phyloP scores from a whole-genome alignment of 345 rosid genomes.

The Citrus inodora region DNA sequence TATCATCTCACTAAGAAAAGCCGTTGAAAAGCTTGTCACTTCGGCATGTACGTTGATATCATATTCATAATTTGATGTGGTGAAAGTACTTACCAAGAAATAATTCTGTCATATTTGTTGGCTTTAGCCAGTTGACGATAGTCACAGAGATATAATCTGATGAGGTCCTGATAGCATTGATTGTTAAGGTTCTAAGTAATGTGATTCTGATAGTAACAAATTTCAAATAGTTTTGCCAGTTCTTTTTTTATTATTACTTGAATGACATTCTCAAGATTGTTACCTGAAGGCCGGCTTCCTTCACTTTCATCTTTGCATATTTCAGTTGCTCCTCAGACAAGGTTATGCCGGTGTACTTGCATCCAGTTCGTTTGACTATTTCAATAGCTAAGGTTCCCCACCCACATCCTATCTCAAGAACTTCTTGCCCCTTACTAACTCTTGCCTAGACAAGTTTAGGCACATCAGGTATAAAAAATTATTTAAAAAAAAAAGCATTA shows the following conservation, averaged over 20 bases:
- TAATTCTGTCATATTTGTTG: constrained; percentile 71
- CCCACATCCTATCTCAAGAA: constrained; percentile 90
- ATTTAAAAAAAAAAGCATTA: too few relatives aligned
- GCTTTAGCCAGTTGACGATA: constrained; percentile 63
- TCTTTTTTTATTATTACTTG: neutral
- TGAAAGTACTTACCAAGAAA: constrained; percentile 58
- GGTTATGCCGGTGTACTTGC: constrained; percentile 84
- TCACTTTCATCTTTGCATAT: constrained; percentile 64
- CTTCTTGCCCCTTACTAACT: constrained; percentile 53
- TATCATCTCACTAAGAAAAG: constrained; percentile 71
- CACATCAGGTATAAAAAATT: too few relatives aligned
- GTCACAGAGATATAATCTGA: constrained; percentile 66
- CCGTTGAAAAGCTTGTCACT: constrained; percentile 3
- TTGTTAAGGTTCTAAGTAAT: too few relatives aligned
- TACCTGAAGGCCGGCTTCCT: constrained; percentile 91
- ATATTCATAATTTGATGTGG: neutral
- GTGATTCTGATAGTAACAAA: too few relatives aligned
- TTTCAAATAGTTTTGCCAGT: neutral
- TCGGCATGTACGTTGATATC: neutral
- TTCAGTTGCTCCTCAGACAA: constrained; percentile 72
- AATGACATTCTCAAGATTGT: neutral
- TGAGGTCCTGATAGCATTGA: constrained; percentile 43
- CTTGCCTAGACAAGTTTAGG: constrained; percentile 41
- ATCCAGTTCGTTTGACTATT: constrained; percentile 80
- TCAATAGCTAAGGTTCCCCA: constrained; percentile 95